Evolutionary conservation across 2,329 filamentous ascomycete genomes (phyloP), one percentile per base, ranked within the genome.

Genomic region (Aspergillus fischeri): DNA sequence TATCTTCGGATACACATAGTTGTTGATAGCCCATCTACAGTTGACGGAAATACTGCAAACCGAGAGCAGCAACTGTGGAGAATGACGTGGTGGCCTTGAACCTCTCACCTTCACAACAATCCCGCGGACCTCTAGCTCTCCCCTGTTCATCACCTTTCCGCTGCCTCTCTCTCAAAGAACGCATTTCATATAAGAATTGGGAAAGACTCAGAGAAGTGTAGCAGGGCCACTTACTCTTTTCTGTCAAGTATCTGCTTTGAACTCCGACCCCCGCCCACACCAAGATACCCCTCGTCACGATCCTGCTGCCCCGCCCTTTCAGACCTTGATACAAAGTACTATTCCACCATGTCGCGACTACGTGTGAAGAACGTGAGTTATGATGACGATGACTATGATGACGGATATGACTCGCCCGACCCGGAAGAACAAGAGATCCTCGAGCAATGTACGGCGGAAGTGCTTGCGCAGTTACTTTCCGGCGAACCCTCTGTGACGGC

Each of bases 381-480:
- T 58, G 75, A 78, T 28, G 74, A 77, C 17, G 75, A 77, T 27
- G 74, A 77, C 21, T 67, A 75, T 25, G 68, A 73, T 32, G 71
- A 77, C 35, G 74, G 74, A 35, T 75, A 76, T 21, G 71, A 74
- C 20, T 72, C 72, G n/a, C 65, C 73, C 8, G 75, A 77, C 41
- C 71, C 74, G 8, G 75, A 78, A 63, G 77, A 78, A 59, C 71
- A 74, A 69, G 80, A 81, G 62, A 77, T 83, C 60, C 83, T 95
- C 82, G 81, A 82, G 42, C 74, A 83, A 42, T 88, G 86, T 52
- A 91, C 87, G 0, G 78, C 81, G 42, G 81, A 87, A 62, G 88
- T 95, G 38, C 82, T 84, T 57, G 79, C 80, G 60, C 81, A 82
- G 8, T 78, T 96, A n/a, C 88, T 86, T 6, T 73, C 77, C 9